phyloP scores from a whole-genome alignment of 1,284 basidiomycete genomes.

The Irpex sp. region DNA sequence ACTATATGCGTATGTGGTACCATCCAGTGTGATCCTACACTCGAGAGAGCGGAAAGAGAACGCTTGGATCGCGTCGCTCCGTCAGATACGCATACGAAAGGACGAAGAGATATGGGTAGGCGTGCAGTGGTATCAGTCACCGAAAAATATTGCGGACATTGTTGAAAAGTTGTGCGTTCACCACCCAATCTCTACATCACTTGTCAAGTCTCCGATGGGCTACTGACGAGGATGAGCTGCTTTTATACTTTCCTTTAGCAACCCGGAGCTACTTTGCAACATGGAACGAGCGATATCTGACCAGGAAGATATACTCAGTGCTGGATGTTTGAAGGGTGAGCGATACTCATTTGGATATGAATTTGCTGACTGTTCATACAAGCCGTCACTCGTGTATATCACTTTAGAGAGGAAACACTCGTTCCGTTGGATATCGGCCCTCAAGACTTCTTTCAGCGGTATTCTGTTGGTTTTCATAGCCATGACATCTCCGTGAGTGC shows the following conservation, averaged over 20 bases:
- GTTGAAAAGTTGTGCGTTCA: not conserved
- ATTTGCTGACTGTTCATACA: not conserved
- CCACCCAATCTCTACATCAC: not conserved
- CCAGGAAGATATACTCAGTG: conserved; percentile 12
- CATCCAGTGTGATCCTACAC: not conserved
- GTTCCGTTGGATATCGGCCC: not conserved
- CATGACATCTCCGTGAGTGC: not conserved
- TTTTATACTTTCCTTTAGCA: conserved; percentile 1
- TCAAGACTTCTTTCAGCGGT: not conserved
- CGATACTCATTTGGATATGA: not conserved
- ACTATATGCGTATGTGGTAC: not conserved
- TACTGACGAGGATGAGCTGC: not conserved
- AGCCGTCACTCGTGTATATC: not conserved
- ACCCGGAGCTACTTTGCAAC: conserved; percentile 6
- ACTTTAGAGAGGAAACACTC: not conserved
- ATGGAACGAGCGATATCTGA: conserved; percentile 19
- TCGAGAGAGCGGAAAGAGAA: not conserved
- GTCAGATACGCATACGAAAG: not conserved
- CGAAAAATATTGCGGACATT: not conserved
- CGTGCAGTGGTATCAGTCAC: conserved; percentile 10
- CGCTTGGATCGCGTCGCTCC: not conserved
- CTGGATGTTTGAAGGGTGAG: conserved; percentile 14
- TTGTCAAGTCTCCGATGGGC: conserved; percentile 8
- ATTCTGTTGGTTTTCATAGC: not conserved
- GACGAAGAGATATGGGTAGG: conserved; percentile 2